Evolutionary conservation across 2,329 filamentous ascomycete species (phyloP).

Genomic region (Colletotrichum ledebouriae): DNA sequence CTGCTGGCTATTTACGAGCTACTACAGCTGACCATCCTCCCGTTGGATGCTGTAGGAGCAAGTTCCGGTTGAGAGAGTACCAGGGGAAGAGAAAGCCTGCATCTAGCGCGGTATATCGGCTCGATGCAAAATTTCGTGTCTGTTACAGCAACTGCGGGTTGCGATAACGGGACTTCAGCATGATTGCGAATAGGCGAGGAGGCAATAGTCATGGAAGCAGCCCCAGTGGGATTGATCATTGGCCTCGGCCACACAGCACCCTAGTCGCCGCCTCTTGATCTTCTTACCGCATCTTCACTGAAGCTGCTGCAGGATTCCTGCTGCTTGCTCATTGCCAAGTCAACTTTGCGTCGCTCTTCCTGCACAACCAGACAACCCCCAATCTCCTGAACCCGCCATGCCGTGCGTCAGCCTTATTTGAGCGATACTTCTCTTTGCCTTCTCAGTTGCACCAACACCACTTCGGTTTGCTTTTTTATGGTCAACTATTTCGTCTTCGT

Average conservation of each 20-base stretch:
- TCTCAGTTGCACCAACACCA: neutral
- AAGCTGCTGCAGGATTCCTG: conserved; percentile 35
- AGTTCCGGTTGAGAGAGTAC: neutral
- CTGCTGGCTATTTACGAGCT: too few relatives aligned
- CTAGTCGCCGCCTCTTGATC: conserved; percentile 37
- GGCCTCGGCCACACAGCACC: conserved; percentile 13
- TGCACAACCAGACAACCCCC: conserved; percentile 20
- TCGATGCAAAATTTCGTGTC: neutral
- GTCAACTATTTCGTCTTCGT: neutral
- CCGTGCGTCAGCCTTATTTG: conserved; percentile 4
- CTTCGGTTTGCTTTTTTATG: neutral
- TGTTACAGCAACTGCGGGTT: conserved; percentile 6
- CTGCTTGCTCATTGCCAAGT: conserved; percentile 32
- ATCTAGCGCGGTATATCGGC: neutral
- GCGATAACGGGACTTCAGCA: conserved; percentile 4
- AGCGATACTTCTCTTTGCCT: conserved; percentile 24
- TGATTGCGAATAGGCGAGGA: conserved; percentile 1
- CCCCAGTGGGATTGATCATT: neutral
- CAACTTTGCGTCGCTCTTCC: conserved; percentile 12
- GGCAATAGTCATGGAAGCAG: conserved; percentile 11
- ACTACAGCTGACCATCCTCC: too few relatives aligned
- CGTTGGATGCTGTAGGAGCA: neutral
- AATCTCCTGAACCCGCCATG: neutral
- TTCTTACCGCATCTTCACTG: conserved; percentile 41
- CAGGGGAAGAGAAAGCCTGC: neutral